Evolutionary conservation across 2,329 filamentous ascomycete species (phyloP), one percentile per base, ranked within the genome.

Genomic region (Colletotrichum echinochloae): DNA sequence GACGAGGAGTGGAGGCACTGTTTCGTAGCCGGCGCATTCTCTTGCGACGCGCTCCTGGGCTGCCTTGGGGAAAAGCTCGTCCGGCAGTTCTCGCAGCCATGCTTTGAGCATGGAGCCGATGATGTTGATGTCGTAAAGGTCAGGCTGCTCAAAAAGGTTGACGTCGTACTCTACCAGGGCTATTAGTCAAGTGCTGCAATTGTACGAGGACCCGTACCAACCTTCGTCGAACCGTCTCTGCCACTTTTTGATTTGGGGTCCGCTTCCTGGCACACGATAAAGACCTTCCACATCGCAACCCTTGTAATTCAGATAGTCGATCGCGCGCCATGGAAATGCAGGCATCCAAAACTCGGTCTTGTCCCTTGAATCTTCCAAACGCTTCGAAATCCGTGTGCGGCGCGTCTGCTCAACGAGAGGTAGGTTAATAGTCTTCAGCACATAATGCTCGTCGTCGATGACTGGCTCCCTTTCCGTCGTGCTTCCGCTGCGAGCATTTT

Each of bases 321-420:
- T 98, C 69, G 94, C 97, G 73, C 95, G 88, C 92, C 95, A 98
- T 0, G 95, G 95, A 69, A 98, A 91, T 8, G 94, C 93, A 16
- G 95, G 95, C 95, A 98, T 97, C 95, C 95, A 98, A 78, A 97
- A 98, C 78, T 98, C 95, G 0, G 95, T 98, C 85, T 98, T 98
- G 78, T 98, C 95, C 72, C 91, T 89, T 12, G 95, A 97, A 71
- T 93, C 90, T 77, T 97, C 94, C 52, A 98, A 84, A 37, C 92
- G 90, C 81, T 95, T 97, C 9, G 94, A 97, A 78, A 98, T 98
- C 73, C 95, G 89, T 0, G 95, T 98, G 73, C 91, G 85, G n/a
- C 95, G 90, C 8, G 95, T 95, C 81, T 98, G 95, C 79, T 97
- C 92, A 33, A 97, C 87, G 37, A 98, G 84, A 1, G 94, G 94